Conservation (phyloP, 768 basidiomycete genomes). For the Tubosaeta sp. region DNA sequence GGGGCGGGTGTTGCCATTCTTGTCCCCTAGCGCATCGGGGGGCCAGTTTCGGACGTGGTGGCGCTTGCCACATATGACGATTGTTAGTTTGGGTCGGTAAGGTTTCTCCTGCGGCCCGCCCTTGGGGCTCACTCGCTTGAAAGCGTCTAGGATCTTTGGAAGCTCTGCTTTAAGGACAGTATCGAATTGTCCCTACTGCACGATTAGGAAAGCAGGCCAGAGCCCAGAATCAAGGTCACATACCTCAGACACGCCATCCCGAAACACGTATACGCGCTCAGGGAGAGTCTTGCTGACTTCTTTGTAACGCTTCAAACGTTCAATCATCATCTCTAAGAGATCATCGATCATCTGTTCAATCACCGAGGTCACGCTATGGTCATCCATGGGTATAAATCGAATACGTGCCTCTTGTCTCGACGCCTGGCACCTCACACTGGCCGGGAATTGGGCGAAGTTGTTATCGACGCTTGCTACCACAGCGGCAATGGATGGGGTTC, state of each 20-base stretch:
- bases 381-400: background rate
- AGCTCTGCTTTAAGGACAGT: constrained; percentile 58
- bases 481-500: constrained; percentile 80
- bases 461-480: constrained; percentile 75
- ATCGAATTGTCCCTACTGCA: constrained; percentile 67
- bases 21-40: constrained; percentile 45
- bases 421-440: constrained; percentile 64
- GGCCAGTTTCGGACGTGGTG: constrained; percentile 57
- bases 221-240: constrained; percentile 10
- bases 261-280: constrained; percentile 64
- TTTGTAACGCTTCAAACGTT: constrained; percentile 58
- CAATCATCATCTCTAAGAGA: constrained; percentile 62
- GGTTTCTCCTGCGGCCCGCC: constrained; percentile 37
- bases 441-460: constrained; percentile 73
- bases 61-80: constrained; percentile 80
- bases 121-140: constrained; percentile 41
- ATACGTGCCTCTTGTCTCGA: constrained; percentile 24
- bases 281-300: constrained; percentile 56
- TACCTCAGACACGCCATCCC: constrained; percentile 82
- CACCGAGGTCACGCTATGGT: background rate
- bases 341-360: constrained; percentile 63
- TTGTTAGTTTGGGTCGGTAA: constrained; percentile 63
- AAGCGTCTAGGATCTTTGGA: constrained; percentile 57
- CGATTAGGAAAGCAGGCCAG: background rate
- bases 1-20: constrained; percentile 72